Conservation (phyloP, 192 early-diverging fungal genomes). For the Linderina pennispora region DNA sequence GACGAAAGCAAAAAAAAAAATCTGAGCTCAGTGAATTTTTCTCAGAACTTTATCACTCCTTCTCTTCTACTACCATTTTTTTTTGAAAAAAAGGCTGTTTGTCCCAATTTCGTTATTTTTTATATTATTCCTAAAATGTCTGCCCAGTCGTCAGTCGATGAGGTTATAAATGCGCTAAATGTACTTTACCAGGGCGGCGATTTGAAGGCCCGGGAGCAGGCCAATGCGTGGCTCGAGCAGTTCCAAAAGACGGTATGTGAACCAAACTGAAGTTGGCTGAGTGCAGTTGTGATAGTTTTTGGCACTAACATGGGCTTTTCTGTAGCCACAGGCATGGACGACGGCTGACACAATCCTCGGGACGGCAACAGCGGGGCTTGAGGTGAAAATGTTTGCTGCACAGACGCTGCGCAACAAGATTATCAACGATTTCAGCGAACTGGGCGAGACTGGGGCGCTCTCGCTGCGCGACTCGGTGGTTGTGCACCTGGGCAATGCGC, state of each 20-base stretch:
- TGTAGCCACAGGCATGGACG: slow-evolving; percentile 79
- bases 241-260: slow-evolving; percentile 82
- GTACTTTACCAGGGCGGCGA: slow-evolving; percentile 37
- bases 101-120: background rate
- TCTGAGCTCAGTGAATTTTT: too few species aligned
- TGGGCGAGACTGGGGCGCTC: slow-evolving; percentile 55
- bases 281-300: background rate
- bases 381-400: slow-evolving; percentile 80
- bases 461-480: slow-evolving; percentile 77
- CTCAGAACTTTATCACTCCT: background rate
- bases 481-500: slow-evolving; percentile 52
- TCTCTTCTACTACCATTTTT: background rate
- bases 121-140: slow-evolving; percentile 12
- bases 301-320: background rate
- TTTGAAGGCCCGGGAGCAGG: slow-evolving; percentile 40
- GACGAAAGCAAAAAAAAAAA: too few species aligned
- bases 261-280: background rate
- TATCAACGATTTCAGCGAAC: slow-evolving; percentile 70
- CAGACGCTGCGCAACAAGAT: slow-evolving; percentile 93
- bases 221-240: slow-evolving; percentile 71
- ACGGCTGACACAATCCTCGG: slow-evolving; percentile 68
- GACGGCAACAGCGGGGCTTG: slow-evolving; percentile 45
- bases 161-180: slow-evolving; percentile 37
- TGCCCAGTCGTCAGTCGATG: slow-evolving; percentile 7
- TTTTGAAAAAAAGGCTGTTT: background rate